Evolutionary conservation across 768 basidiomycete genomes (phyloP), one percentile per base, ranked within the genome.

Genomic region (Suillus spraguei): DNA sequence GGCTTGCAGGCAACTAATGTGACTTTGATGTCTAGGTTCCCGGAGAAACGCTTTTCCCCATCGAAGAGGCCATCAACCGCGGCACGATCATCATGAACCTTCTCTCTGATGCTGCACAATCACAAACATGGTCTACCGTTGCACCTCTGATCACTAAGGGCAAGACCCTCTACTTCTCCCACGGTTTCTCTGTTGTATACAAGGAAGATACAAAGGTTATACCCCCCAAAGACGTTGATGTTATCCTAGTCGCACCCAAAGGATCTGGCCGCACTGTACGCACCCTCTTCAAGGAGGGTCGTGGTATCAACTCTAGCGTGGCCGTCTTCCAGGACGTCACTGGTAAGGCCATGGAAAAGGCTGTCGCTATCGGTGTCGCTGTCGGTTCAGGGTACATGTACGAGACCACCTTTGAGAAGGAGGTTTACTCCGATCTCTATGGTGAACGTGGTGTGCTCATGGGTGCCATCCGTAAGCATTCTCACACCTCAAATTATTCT

Each of bases 11-110:
- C 20, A 50, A 46, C 54, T 22, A 10, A 7, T n/a, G 6, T 10
- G 4, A 58, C 4, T 53, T 60, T 50, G 49, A 64, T 55, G 11
- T 11, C 59, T 36, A 92, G 91, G 89, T 98, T 28, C 96, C 97
- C 47, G 97, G 96, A 68, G 90, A 98, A 85, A 98, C 92, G 64
- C 89, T 99, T 70, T 99, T 99, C 85, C 85, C 96, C 70, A 99
- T 99, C 70, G 94, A 99, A 71, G 96, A 99, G 78, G 97, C 97
- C 66, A 98, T 99, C 78, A 84, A 90, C 69, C 87, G 84, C 67
- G 97, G 97, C 50, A 97, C 97, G 24, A 96, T 99, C 85, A 92
- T 99, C 87, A 99, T 99, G 97, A 99, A 99, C 86, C 84, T 99
- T 60, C 88, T 99, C 69, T 99, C 97, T 52, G 97, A 99, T 72